Evolutionary conservation across 768 basidiomycete genomes (phyloP).

Genomic region (Mycena albidolilacea): DNA sequence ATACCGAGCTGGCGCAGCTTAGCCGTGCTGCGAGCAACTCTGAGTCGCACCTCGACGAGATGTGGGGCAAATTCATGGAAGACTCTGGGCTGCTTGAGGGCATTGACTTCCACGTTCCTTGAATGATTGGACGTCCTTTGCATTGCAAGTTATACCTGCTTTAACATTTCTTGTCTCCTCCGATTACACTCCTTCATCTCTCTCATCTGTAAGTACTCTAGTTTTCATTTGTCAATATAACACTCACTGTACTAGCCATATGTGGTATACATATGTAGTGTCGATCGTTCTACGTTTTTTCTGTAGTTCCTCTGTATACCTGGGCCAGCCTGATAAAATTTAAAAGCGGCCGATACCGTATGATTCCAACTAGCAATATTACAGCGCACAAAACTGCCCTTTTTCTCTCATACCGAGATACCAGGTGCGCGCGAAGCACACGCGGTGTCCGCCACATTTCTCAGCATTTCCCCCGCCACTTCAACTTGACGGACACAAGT

Average conservation of each 20-base stretch:
- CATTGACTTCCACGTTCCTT: slow-evolving; percentile 40
- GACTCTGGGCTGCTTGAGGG: slow-evolving; percentile 62
- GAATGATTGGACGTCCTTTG: background rate
- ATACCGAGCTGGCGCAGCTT: slow-evolving; percentile 67
- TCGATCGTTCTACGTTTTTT: too few relatives aligned
- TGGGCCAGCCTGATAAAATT: too few relatives aligned
- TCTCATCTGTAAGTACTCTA: slow-evolving; percentile 7
- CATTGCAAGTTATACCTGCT: background rate
- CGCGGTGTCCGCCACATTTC: too few relatives aligned
- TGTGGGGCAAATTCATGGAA: slow-evolving; percentile 76
- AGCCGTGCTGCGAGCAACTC: slow-evolving; percentile 71
- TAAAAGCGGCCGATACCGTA: too few relatives aligned
- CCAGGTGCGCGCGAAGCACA: too few relatives aligned
- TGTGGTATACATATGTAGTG: slow-evolving; percentile 2
- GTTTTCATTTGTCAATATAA: slow-evolving; percentile 3
- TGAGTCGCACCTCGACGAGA: slow-evolving; percentile 68
- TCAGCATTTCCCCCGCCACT: too few relatives aligned
- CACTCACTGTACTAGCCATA: background rate
- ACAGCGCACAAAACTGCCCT: too few relatives aligned
- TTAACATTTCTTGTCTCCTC: background rate
- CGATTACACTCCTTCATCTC: background rate
- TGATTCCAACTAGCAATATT: too few relatives aligned
- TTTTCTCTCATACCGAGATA: too few relatives aligned
- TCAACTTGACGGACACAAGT: too few relatives aligned
- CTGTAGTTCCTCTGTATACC: too few relatives aligned